Percentiles rank a stretch among this genome's conserved stretches.
Conservation (phyloP, 139 green algal species). For the Tetraselmis chui region DNA sequence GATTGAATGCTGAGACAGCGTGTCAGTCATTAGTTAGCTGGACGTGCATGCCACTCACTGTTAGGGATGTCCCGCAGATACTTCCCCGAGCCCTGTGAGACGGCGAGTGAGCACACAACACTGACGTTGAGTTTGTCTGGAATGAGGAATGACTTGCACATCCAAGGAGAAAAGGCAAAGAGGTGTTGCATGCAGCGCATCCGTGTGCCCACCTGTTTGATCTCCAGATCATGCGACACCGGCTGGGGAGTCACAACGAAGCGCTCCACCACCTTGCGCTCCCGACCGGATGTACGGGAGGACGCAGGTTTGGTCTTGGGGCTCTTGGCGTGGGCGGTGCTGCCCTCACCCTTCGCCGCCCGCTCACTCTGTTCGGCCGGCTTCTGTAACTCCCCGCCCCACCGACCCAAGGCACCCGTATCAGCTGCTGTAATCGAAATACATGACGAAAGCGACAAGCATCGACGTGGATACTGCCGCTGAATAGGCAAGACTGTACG, state of each 20-base stretch:
- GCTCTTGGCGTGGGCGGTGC: too few relatives aligned
- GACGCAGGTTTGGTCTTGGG: not conserved
- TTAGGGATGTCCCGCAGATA: not conserved
- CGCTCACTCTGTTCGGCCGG: too few relatives aligned
- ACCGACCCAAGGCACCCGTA: too few relatives aligned
- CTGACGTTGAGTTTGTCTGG: too few relatives aligned
- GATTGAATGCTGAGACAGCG: not conserved
- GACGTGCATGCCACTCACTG: not conserved
- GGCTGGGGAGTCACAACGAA: not conserved
- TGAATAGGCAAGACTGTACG: too few relatives aligned
- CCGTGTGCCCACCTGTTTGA: not conserved
- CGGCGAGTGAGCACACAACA: not conserved
- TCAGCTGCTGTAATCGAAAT: too few relatives aligned
- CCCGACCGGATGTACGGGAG: not conserved
- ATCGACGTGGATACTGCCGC: too few relatives aligned
- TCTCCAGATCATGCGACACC: not conserved
- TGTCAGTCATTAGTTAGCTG: too few relatives aligned
- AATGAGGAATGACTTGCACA: not conserved
- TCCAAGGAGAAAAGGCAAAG: not conserved
- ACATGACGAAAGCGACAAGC: too few relatives aligned
- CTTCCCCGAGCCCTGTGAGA: not conserved
- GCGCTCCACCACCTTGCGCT: not conserved
- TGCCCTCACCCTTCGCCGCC: too few relatives aligned
- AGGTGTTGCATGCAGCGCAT: not conserved
- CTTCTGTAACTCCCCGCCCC: too few relatives aligned